Percentiles rank a stretch among this genome's conserved stretches.
Evolutionary conservation across 345 rosid genomes (phyloP).

Genomic region (Melaleuca alternifolia): DNA sequence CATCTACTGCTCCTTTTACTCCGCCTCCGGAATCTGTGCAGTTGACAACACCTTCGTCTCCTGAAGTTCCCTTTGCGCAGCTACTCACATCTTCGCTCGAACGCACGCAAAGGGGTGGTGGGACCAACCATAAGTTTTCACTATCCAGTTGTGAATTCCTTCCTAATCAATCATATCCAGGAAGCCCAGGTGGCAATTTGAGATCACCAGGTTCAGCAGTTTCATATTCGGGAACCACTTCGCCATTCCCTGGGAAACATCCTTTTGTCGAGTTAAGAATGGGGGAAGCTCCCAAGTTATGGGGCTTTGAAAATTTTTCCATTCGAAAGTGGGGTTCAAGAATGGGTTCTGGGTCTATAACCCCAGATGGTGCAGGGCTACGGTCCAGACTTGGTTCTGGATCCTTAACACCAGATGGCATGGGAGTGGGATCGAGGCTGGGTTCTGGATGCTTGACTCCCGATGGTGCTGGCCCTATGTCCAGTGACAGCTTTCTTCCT

Average conservation of each 20-base stretch:
- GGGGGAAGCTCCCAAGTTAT: constrained; percentile 59
- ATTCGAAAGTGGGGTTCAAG: constrained; percentile 82
- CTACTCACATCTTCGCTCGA: constrained; percentile 91
- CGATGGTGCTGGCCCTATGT: constrained; percentile 35
- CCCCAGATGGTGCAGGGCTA: constrained; percentile 65
- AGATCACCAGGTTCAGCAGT: constrained; percentile 79
- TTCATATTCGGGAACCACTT: constrained; percentile 84
- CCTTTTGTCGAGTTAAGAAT: constrained; percentile 44
- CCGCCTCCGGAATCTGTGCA: constrained; percentile 94
- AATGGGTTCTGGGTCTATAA: constrained; percentile 72
- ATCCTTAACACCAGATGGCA: constrained; percentile 64
- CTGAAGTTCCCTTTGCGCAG: constrained; percentile 95
- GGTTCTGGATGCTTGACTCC: constrained; percentile 76
- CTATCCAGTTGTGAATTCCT: constrained; percentile 67
- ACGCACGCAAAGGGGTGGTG: constrained; percentile 60
- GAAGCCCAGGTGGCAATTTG: constrained; percentile 83
- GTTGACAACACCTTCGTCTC: constrained; percentile 87
- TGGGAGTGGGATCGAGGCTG: constrained; percentile 64
- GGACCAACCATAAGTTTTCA: constrained; percentile 49
- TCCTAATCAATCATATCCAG: constrained; percentile 50
- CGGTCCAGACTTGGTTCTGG: constrained; percentile 84
- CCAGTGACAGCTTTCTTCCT: constrained; percentile 16
- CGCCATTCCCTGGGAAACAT: constrained; percentile 44
- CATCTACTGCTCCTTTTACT: constrained; percentile 90
- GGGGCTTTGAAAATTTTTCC: constrained; percentile 65